phyloP scores from a whole-genome alignment of 2,329 filamentous ascomycete species.

The Xylariaceae sp. region DNA sequence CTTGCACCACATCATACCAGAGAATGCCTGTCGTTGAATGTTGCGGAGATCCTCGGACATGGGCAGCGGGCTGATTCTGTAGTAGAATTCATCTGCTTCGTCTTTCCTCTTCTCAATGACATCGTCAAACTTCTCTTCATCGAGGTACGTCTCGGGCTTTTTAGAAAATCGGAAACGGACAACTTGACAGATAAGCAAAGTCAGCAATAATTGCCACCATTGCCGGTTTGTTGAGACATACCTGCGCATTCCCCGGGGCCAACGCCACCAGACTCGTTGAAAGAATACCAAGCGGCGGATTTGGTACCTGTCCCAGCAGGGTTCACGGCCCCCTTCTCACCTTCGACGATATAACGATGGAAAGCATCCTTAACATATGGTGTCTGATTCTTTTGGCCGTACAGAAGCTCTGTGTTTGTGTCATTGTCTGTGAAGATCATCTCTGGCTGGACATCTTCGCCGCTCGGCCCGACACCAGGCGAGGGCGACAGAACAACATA shows the following conservation, averaged over 20 bases:
- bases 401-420: conserved; percentile 77
- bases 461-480: conserved; percentile 73
- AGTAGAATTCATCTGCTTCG: conserved; percentile 97
- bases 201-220: conserved; percentile 9
- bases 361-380: conserved; percentile 94
- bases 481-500: conserved; percentile 86
- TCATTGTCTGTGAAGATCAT: conserved; percentile 95
- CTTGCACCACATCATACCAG: conserved; percentile 98
- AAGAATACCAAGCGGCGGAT: conserved; percentile 84
- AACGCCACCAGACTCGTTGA: conserved; percentile 85
- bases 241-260: conserved; percentile 87
- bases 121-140: conserved; percentile 90
- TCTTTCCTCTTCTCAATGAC: conserved; percentile 78
- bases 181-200: conserved; percentile 45
- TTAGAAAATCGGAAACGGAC: conserved; percentile 86
- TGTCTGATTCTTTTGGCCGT: conserved; percentile 71
- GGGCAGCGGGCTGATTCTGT: conserved; percentile 83
- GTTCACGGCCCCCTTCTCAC: conserved; percentile 77
- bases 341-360: conserved; percentile 79
- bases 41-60: conserved; percentile 93
- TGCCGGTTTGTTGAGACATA: conserved; percentile 46
- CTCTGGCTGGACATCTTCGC: conserved; percentile 79
- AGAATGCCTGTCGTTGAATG: conserved; percentile 89
- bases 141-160: conserved; percentile 71
- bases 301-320: conserved; percentile 80